Percentiles rank a stretch among this genome's conserved stretches.
Conservation (phyloP, 768 basidiomycete genomes). For the Tulasnella sp. region DNA sequence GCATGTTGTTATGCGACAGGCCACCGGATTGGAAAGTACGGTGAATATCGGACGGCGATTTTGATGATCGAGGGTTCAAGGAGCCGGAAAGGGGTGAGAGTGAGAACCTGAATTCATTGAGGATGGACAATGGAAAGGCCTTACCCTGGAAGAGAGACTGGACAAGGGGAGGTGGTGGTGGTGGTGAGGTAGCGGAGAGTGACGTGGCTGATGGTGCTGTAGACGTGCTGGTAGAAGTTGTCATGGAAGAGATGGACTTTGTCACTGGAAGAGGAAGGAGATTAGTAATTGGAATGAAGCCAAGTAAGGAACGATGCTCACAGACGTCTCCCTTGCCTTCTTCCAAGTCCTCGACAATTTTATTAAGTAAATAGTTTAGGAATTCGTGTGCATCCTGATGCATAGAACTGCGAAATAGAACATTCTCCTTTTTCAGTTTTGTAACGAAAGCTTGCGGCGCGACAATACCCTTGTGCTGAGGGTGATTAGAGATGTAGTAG, state of each 20-base stretch:
- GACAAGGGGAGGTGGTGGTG: conserved; percentile 37
- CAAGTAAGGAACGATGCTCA: neutral
- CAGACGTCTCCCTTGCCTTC: conserved; percentile 26
- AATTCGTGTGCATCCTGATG: conserved; percentile 99
- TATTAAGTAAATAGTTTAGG: conserved; percentile 85
- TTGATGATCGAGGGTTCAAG: conserved; percentile 18
- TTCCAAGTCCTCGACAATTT: conserved; percentile 86
- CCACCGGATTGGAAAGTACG: conserved; percentile 16
- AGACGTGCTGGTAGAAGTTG: conserved; percentile 11
- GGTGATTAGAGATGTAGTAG: conserved; percentile 65
- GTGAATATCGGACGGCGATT: conserved; percentile 24
- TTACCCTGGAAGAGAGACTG: conserved; percentile 22
- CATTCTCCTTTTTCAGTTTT: conserved; percentile 86
- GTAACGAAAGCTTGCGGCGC: conserved; percentile 86
- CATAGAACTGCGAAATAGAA: conserved; percentile 77
- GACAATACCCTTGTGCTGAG: conserved; percentile 68
- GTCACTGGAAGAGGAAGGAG: conserved; percentile 42
- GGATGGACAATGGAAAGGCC: conserved; percentile 18
- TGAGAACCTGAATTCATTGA: neutral
- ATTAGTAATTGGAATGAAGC: neutral
- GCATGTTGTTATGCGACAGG: conserved; percentile 34
- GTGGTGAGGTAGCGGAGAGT: conserved; percentile 28
- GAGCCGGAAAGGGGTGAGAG: too few relatives aligned
- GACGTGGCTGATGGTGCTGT: conserved; percentile 10
- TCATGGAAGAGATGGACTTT: conserved; percentile 44